Conservation (phyloP, 768 basidiomycete genomes). For the Inosperma sp. region DNA sequence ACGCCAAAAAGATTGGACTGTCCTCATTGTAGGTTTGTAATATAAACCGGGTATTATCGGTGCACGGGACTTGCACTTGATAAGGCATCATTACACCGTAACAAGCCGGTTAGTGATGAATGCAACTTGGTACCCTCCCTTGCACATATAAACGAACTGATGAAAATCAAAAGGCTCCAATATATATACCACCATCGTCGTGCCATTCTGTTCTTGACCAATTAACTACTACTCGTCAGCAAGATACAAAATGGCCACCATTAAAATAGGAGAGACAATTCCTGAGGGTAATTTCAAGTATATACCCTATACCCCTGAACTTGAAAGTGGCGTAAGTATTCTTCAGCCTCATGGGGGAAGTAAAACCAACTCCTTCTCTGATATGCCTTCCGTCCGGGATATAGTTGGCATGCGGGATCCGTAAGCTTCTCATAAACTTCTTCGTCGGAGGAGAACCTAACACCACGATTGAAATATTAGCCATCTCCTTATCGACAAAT, state of each 20-base stretch:
- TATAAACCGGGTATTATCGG: too few relatives aligned
- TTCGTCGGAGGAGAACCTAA: not conserved
- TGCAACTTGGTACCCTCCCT: too few relatives aligned
- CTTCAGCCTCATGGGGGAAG: too few relatives aligned
- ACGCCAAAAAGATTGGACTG: too few relatives aligned
- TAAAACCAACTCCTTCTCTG: conserved; percentile 13
- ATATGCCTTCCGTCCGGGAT: conserved; percentile 1
- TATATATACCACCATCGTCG: not conserved
- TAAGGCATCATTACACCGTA: too few relatives aligned
- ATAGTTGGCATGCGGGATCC: conserved; percentile 58
- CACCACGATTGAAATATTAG: conserved; percentile 29
- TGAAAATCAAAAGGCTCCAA: too few relatives aligned
- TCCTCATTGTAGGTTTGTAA: too few relatives aligned
- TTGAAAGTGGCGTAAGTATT: conserved; percentile 53
- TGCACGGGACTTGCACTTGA: too few relatives aligned
- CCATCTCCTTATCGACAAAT: conserved; percentile 49
- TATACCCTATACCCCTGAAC: conserved; percentile 56
- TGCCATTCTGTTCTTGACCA: not conserved
- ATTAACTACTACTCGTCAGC: conserved; percentile 8
- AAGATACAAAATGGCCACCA: conserved; percentile 22
- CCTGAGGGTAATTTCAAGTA: conserved; percentile 42
- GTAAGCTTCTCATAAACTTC: conserved; percentile 37
- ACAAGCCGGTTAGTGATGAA: too few relatives aligned
- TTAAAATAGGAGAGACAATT: conserved; percentile 38
- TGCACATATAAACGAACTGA: too few relatives aligned